Percentiles rank a stretch among this genome's conserved stretches.
These are phyloP conservation scores for Dipodascopsis uninucleata DNA, from an alignment of 805 yeast species.

Conservation along the genomic window DNA sequence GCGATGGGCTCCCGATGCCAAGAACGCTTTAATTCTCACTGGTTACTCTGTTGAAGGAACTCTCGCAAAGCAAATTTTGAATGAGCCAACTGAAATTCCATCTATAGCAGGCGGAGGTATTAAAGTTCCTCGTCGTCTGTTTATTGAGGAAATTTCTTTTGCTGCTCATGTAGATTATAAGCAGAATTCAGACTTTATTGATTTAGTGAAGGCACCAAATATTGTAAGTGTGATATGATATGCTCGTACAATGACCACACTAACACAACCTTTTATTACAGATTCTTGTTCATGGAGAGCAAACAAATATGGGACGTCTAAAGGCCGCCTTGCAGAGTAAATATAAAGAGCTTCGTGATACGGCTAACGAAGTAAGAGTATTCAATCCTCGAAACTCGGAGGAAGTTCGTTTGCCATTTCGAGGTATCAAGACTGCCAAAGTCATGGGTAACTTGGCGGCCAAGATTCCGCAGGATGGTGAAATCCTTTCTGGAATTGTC, in stretches of 20 bases:
- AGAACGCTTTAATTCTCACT: constrained; percentile 80
- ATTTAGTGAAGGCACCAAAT: constrained; percentile 74
- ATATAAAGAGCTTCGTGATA: constrained; percentile 73
- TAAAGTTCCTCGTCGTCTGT: constrained; percentile 79
- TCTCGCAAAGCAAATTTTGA: constrained; percentile 82
- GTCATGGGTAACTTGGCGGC: constrained; percentile 59
- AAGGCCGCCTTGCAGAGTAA: constrained; percentile 89
- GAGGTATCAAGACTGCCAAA: constrained; percentile 80
- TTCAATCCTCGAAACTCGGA: constrained; percentile 92
- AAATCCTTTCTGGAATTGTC: constrained; percentile 70
- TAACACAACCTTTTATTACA: not conserved
- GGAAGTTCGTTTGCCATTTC: constrained; percentile 67
- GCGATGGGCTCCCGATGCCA: constrained; percentile 96
- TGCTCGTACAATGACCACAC: no score
- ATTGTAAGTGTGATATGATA: constrained; percentile 44
- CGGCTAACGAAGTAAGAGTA: constrained; percentile 85
- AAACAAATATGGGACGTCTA: constrained; percentile 96
- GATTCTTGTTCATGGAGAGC: constrained; percentile 91
- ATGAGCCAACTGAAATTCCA: constrained; percentile 89
- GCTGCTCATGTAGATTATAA: constrained; percentile 99
- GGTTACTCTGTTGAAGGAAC: constrained; percentile 99
- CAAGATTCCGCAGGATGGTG: constrained; percentile 45
- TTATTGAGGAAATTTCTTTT: constrained; percentile 90
- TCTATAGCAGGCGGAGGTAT: constrained; percentile 50
- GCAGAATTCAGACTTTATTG: constrained; percentile 88